Evolutionary conservation across 2,329 filamentous ascomycete species (phyloP).

Genomic region (Huntiella bhutanensis): DNA sequence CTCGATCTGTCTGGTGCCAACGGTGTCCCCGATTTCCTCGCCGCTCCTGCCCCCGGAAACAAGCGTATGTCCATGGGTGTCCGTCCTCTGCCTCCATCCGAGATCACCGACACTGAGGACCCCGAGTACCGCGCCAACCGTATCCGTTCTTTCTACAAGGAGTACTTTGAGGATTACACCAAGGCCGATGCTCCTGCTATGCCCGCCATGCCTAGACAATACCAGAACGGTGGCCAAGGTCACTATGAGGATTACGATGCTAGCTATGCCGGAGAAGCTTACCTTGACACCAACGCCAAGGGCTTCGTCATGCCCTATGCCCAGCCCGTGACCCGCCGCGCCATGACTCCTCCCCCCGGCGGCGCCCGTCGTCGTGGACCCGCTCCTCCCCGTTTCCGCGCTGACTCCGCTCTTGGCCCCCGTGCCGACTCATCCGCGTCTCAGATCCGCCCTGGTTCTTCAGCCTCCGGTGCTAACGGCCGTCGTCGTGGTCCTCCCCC

Average conservation of each 20-base stretch:
- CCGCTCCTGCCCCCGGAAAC: conserved; percentile 34
- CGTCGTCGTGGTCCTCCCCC: conserved; percentile 41
- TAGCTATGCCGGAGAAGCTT: conserved; percentile 50
- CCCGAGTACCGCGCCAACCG: conserved; percentile 88
- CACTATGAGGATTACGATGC: conserved; percentile 64
- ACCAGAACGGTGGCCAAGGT: conserved; percentile 14
- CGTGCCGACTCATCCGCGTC: conserved; percentile 19
- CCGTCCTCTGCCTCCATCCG: conserved; percentile 73
- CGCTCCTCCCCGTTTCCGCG: conserved; percentile 19
- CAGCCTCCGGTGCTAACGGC: conserved; percentile 30
- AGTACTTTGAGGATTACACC: conserved; percentile 86
- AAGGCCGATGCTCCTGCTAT: conserved; percentile 18
- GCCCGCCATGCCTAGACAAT: conserved; percentile 22
- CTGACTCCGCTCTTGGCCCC: conserved; percentile 12
- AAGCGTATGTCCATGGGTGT: conserved; percentile 51
- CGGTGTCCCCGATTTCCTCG: conserved; percentile 23
- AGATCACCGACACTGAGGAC: conserved; percentile 62
- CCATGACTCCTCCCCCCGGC: conserved; percentile 82
- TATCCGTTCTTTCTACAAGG: conserved; percentile 97
- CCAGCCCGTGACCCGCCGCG: conserved; percentile 67
- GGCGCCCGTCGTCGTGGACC: conserved; percentile 26
- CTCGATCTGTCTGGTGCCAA: conserved; percentile 14
- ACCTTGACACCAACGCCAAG: conserved; percentile 47
- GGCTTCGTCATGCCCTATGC: conserved; percentile 68
- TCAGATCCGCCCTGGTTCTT: conserved; percentile 37